A percentile compares a stretch with the other conserved stretches of the same genome.
Conservation (phyloP, 441 rosid species). For the Pelargonium fulgidum region DNA sequence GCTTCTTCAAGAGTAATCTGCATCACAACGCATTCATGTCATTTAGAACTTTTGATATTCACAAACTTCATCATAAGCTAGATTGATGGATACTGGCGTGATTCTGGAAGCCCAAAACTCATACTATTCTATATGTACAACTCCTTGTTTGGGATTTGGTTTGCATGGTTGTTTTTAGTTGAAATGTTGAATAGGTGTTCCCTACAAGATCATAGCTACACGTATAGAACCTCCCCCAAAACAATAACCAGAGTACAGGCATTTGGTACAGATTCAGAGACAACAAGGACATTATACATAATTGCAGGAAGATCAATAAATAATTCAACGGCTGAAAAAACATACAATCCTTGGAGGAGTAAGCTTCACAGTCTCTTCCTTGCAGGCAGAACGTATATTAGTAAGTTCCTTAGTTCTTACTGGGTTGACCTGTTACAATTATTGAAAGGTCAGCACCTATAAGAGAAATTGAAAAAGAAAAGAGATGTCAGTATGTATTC, state of each 20-base stretch:
- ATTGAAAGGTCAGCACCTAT: conserved; percentile 17
- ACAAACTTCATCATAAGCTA: not conserved
- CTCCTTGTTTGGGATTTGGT: not conserved
- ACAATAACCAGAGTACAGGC: no score
- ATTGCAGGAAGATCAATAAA: not conserved
- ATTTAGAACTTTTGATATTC: not conserved
- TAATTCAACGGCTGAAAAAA: conserved; percentile 4
- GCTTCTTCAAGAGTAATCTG: conserved; percentile 98
- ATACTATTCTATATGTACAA: not conserved
- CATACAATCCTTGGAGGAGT: conserved; percentile 89
- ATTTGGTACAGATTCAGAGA: no score
- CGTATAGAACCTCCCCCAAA: not conserved
- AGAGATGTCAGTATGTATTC: conserved; percentile 9
- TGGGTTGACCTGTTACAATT: conserved; percentile 60
- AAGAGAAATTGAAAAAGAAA: conserved; percentile 7
- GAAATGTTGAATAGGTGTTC: not conserved
- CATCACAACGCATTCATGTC: conserved; percentile 18
- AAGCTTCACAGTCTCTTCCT: conserved; percentile 81
- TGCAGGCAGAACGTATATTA: conserved; percentile 70
- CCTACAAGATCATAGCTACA: not conserved
- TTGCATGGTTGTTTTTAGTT: not conserved
- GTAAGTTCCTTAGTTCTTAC: conserved; percentile 73
- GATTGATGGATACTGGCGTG: not conserved
- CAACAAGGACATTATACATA: not conserved
- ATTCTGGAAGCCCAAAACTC: no score